A percentile compares a stretch with the other conserved stretches of the same genome.
These are phyloP conservation scores for Phytophthora pini DNA, from an alignment of 352 stramenopile genomes.

Conservation along the genomic window DNA sequence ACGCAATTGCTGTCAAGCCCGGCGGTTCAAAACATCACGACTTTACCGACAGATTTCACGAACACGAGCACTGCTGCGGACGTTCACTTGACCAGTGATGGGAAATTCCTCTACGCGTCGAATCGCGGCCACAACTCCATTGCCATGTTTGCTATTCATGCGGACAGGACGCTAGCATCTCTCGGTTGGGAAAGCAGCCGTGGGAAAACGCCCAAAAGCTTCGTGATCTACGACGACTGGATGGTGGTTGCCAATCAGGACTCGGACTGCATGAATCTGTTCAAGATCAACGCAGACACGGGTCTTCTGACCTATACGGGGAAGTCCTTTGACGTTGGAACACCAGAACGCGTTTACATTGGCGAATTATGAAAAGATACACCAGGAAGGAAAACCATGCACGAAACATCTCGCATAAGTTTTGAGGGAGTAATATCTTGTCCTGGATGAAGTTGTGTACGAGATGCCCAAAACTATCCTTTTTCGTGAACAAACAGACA, in stretches of 20 bases:
- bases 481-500: no score
- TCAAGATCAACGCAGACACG: constrained; percentile 36
- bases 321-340: constrained; percentile 35
- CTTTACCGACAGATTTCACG: constrained; percentile 39
- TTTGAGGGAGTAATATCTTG: no score
- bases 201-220: constrained; percentile 50
- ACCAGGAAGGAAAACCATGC: no score
- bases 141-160: constrained; percentile 48
- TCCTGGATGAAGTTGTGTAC: no score
- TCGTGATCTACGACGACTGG: constrained; percentile 46
- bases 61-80: constrained; percentile 38
- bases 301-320: constrained; percentile 45
- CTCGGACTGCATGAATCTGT: constrained; percentile 53
- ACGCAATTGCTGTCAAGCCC: constrained; percentile 17
- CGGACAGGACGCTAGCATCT: constrained; percentile 32
- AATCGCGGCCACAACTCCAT: constrained; percentile 70
- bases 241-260: constrained; percentile 63
- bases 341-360: constrained; percentile 43
- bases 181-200: constrained; percentile 40
- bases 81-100: constrained; percentile 51
- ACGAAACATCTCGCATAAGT: no score
- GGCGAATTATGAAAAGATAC: constrained; percentile 6
- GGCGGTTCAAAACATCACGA: constrained; percentile 54
- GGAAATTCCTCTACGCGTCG: constrained; percentile 65
- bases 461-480: no score